These are phyloP conservation scores for Chlamydomonas reinhardtii DNA, from an alignment of 163 green algal genomes.

Conservation along the genomic window DNA sequence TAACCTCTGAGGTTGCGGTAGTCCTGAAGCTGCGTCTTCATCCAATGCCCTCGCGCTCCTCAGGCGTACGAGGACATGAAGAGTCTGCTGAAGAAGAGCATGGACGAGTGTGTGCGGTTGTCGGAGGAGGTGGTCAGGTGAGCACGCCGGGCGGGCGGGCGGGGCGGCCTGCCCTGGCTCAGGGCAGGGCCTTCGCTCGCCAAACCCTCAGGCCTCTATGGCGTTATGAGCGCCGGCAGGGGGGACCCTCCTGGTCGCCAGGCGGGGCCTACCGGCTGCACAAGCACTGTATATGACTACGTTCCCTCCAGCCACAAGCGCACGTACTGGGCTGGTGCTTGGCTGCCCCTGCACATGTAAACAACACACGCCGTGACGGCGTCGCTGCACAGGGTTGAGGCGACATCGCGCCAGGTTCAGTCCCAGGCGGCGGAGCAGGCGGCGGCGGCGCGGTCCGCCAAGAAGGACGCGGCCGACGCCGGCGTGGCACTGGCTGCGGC, in stretches of 20 bases:
- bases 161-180: background rate
- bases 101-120: conserved; percentile 63
- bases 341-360: no score
- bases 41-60: no score
- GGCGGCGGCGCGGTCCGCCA: conserved; percentile 32
- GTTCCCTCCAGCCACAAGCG: no score
- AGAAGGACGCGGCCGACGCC: conserved; percentile 48
- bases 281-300: no score
- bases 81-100: conserved; percentile 61
- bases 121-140: conserved; percentile 61
- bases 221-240: no score
- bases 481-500: conserved; percentile 9
- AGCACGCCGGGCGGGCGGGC: background rate
- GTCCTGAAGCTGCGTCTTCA: no score
- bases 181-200: background rate
- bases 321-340: no score
- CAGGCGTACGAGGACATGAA: conserved; percentile 53
- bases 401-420: conserved; percentile 13
- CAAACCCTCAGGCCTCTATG: no score
- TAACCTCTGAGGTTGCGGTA: no score
- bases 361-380: no score
- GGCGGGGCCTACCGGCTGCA: no score
- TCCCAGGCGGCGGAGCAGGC: conserved; percentile 15
- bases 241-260: no score
- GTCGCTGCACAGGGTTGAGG: conserved; percentile 40